Conservation (phyloP, 2,329 filamentous ascomycete species). For the Diaporthe australafricana region DNA sequence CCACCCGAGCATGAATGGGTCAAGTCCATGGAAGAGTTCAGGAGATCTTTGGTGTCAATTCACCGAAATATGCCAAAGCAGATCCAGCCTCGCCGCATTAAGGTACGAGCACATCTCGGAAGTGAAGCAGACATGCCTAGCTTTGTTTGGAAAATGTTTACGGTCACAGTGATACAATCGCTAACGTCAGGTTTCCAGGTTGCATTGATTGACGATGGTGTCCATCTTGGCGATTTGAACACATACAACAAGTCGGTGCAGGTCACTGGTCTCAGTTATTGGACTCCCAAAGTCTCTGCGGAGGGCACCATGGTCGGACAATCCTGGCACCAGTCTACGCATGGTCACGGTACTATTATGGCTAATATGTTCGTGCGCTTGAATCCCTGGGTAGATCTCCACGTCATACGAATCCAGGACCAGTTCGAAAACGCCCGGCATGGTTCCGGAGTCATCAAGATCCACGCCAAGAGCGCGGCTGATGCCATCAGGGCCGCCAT, state of each 20-base stretch:
- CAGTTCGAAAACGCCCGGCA: neutral
- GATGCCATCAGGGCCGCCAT: slow-evolving; percentile 5
- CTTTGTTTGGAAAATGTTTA: no score
- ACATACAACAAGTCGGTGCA: neutral
- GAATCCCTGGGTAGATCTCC: slow-evolving; percentile 3
- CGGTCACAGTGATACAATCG: no score
- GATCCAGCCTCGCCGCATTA: neutral
- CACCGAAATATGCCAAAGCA: neutral
- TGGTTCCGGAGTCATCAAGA: neutral
- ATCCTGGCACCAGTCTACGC: slow-evolving; percentile 19
- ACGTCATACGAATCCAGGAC: slow-evolving; percentile 16
- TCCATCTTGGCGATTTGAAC: neutral
- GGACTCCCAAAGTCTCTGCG: neutral
- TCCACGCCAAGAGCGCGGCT: neutral
- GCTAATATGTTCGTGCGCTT: neutral
- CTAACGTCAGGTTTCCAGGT: neutral
- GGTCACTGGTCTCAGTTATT: slow-evolving; percentile 11
- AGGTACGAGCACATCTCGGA: no score
- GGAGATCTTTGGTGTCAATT: neutral
- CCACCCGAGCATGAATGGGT: slow-evolving; percentile 6
- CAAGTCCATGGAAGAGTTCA: slow-evolving; percentile 2
- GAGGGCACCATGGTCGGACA: neutral
- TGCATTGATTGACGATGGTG: slow-evolving; percentile 18
- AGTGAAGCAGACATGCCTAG: no score
- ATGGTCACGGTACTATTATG: slow-evolving; percentile 17